Evolutionary conservation across 2,329 filamentous ascomycete species (phyloP).

Genomic region (Westerdykella sp.): DNA sequence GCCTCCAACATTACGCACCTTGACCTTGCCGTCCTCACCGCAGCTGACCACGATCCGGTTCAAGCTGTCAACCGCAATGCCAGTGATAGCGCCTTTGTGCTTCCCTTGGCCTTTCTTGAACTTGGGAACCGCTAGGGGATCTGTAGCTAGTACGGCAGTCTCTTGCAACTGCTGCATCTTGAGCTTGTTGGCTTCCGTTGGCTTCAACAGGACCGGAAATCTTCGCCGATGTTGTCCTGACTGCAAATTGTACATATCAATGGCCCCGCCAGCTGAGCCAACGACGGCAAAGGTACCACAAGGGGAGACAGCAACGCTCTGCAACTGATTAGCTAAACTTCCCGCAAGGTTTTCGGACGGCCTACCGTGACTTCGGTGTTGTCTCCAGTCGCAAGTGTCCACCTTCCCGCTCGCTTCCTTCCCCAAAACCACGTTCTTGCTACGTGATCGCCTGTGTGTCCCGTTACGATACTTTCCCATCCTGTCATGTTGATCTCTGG

Average conservation of each 20-base stretch:
- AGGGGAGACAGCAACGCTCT: slow-evolving; percentile 79
- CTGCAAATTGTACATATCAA: slow-evolving; percentile 96
- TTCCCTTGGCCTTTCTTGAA: slow-evolving; percentile 55
- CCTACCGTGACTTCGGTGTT: slow-evolving; percentile 61
- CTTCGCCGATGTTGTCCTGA: slow-evolving; percentile 82
- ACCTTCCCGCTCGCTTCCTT: slow-evolving; percentile 82
- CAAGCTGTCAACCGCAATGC: slow-evolving; percentile 79
- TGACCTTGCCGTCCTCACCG: slow-evolving; percentile 83
- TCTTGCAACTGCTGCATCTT: slow-evolving; percentile 59
- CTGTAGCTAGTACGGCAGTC: slow-evolving; percentile 34
- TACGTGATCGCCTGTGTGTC: slow-evolving; percentile 75
- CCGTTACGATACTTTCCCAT: slow-evolving; percentile 95
- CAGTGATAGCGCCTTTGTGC: slow-evolving; percentile 77
- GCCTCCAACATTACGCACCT: slow-evolving; percentile 40
- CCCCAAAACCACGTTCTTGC: slow-evolving; percentile 99
- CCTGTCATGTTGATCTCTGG: slow-evolving; percentile 73
- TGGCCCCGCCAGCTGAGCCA: slow-evolving; percentile 72
- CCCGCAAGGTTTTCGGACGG: neutral
- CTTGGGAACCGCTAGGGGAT: slow-evolving; percentile 42
- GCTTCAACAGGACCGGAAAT: slow-evolving; percentile 74
- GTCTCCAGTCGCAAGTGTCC: slow-evolving; percentile 86
- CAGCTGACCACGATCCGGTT: slow-evolving; percentile 83
- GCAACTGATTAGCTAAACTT: slow-evolving; percentile 21
- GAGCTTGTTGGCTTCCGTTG: slow-evolving; percentile 69
- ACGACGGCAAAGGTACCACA: slow-evolving; percentile 93